Evolutionary conservation across 805 yeast species (phyloP).

Genomic region (Nakazawaea molendinolei): DNA sequence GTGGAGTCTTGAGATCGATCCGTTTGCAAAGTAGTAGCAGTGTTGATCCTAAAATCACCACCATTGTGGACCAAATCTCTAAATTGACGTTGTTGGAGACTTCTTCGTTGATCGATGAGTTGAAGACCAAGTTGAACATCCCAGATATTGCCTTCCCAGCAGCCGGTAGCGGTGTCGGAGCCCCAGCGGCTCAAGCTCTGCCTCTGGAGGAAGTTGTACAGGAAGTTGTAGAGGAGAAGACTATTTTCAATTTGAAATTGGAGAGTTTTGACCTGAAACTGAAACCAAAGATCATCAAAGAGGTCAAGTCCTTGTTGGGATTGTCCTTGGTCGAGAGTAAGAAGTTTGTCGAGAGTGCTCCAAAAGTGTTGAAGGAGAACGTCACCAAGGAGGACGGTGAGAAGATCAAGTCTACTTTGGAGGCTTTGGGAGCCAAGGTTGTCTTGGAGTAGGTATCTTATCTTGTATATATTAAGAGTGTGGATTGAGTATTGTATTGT

Average conservation of each 20-base stretch:
- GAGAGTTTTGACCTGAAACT: conserved; percentile 92
- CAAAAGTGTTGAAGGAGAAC: conserved; percentile 91
- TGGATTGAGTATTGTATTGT: too few relatives aligned
- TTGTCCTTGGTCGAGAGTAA: conserved; percentile 93
- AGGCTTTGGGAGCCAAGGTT: conserved; percentile 93
- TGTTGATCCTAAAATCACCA: conserved; percentile 84
- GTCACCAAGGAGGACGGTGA: conserved; percentile 97
- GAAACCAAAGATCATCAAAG: conserved; percentile 97
- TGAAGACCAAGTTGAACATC: conserved; percentile 78
- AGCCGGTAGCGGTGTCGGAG: conserved; percentile 52
- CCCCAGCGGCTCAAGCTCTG: conserved; percentile 61
- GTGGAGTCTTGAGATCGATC: too few relatives aligned
- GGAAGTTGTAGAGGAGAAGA: conserved; percentile 83
- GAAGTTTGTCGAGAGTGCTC: conserved; percentile 97
- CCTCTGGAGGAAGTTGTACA: conserved; percentile 68
- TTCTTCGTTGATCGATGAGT: conserved; percentile 73
- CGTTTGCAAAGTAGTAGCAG: too few relatives aligned
- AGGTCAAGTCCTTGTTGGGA: conserved; percentile 87
- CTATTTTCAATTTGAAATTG: conserved; percentile 85
- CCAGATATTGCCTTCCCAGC: conserved; percentile 88
- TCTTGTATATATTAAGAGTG: background rate
- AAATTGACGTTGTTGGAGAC: conserved; percentile 90
- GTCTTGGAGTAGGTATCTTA: conserved; percentile 59
- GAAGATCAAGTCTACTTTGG: conserved; percentile 87
- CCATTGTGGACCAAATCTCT: conserved; percentile 87